Conservation (phyloP, 805 yeast species). For the Saturnispora quitensis region DNA sequence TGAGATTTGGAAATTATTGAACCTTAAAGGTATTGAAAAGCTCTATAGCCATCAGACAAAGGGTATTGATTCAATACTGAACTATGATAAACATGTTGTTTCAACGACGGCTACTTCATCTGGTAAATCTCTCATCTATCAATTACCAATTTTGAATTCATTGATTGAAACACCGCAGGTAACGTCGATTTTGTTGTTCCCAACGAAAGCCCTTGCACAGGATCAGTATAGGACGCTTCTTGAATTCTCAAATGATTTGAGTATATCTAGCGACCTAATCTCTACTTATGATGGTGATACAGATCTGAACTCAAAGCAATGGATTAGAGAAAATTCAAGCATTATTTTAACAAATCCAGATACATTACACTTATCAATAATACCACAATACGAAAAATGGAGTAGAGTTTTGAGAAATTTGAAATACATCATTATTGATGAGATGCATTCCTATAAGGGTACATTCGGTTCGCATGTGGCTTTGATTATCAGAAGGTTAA, state of each 20-base stretch:
- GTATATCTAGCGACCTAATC: conserved; percentile 7
- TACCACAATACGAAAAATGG: conserved; percentile 78
- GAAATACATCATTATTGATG: conserved; percentile 72
- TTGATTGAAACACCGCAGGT: conserved; percentile 33
- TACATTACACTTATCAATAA: conserved; percentile 73
- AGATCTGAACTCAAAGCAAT: conserved; percentile 41
- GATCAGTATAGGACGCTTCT: conserved; percentile 83
- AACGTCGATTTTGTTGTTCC: conserved; percentile 83
- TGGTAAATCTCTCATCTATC: conserved; percentile 90
- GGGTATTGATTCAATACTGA: conserved; percentile 51
- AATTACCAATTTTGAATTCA: conserved; percentile 63
- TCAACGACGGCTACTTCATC: conserved; percentile 94
- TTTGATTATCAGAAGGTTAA: conserved; percentile 67
- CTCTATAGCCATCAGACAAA: conserved; percentile 78
- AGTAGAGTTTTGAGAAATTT: conserved; percentile 54
- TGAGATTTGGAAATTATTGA: conserved; percentile 35
- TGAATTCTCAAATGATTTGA: conserved; percentile 18
- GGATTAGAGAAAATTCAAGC: conserved; percentile 54
- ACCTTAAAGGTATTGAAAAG: conserved; percentile 36
- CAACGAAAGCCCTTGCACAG: conserved; percentile 96
- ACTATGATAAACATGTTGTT: conserved; percentile 58
- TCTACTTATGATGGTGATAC: conserved; percentile 92
- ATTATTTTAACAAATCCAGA: conserved; percentile 94
- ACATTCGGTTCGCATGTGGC: conserved; percentile 92
- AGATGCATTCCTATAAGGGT: conserved; percentile 81